Evolutionary conservation across 768 basidiomycete species (phyloP).

Genomic region (Auriscalpium orientale): DNA sequence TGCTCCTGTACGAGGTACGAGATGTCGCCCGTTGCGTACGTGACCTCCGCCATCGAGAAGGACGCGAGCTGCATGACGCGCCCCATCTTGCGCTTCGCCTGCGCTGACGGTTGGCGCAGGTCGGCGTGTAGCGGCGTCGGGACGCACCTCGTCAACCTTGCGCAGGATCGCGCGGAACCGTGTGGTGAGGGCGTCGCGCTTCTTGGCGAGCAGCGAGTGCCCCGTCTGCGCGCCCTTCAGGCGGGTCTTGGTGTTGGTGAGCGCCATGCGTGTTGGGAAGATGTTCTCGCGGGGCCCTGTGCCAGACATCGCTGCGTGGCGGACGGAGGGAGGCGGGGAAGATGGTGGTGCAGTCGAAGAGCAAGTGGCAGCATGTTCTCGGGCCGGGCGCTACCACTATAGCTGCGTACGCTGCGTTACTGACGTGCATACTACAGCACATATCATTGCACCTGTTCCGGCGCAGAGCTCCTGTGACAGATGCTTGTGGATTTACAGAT

Average conservation of each 20-base stretch:
- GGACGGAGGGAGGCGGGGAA: no score
- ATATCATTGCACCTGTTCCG: no score
- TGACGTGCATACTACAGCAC: no score
- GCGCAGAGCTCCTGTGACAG: no score
- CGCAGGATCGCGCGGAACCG: constrained; percentile 89
- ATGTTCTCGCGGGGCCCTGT: constrained; percentile 86
- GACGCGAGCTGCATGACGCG: constrained; percentile 98
- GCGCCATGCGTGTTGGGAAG: constrained; percentile 96
- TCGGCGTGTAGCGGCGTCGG: constrained; percentile 5
- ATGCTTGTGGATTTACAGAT: no score
- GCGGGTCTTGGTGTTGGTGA: constrained; percentile 85
- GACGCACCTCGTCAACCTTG: constrained; percentile 93
- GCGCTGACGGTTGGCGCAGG: constrained; percentile 13
- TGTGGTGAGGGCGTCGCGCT: constrained; percentile 92
- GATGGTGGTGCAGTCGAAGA: no score
- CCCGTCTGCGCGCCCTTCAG: constrained; percentile 92
- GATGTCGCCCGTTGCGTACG: constrained; percentile 96
- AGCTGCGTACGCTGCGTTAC: no score
- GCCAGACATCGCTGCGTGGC: constrained; percentile 61
- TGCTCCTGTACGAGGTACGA: constrained; percentile 97
- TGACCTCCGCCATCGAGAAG: constrained; percentile 98
- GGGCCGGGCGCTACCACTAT: no score
- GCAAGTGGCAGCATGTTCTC: no score
- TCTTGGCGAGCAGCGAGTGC: constrained; percentile 93
- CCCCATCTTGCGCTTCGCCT: constrained; percentile 99